phyloP scores from a whole-genome alignment of 2,329 filamentous ascomycete genomes.

The Aspergillus phoenicis region DNA sequence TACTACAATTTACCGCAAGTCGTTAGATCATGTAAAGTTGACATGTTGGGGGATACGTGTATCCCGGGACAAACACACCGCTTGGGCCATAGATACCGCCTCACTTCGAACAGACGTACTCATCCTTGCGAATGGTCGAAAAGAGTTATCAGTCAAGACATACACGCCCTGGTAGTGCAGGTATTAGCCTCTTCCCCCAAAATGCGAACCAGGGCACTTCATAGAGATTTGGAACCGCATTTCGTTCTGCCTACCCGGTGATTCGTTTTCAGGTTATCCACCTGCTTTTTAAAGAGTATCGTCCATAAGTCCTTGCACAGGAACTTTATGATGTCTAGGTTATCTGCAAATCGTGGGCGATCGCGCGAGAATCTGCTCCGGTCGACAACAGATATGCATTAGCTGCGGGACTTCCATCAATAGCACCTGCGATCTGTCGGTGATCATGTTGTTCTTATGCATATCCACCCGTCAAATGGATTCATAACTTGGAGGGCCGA shows the following conservation, averaged over 20 bases:
- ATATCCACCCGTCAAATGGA: not conserved
- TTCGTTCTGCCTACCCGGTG: constrained; percentile 67
- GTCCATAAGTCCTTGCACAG: constrained; percentile 98
- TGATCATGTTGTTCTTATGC: not conserved
- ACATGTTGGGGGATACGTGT: not conserved
- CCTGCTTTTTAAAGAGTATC: constrained; percentile 91
- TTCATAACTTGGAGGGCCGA: not conserved
- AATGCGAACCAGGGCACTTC: not conserved
- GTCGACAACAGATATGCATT: not conserved
- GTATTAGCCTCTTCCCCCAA: constrained; percentile 1
- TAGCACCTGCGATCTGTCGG: not conserved
- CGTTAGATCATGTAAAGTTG: constrained; percentile 9
- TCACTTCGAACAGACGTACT: constrained; percentile 76
- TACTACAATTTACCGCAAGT: constrained; percentile 59
- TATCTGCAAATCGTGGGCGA: constrained; percentile 84
- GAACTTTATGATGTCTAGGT: constrained; percentile 96
- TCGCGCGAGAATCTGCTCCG: constrained; percentile 54
- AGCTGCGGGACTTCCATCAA: not conserved
- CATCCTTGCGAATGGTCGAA: constrained; percentile 87
- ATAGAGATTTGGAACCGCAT: not conserved
- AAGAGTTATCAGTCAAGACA: constrained; percentile 89
- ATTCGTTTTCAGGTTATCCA: constrained; percentile 98
- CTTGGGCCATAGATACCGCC: constrained; percentile 73
- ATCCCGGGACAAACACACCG: constrained; percentile 57
- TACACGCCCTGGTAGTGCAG: constrained; percentile 72